Percentiles rank a stretch among this genome's conserved stretches.
These are phyloP conservation scores for Phytophthora fragariaefolia DNA, from an alignment of 352 stramenopile genomes.

Conservation along the genomic window DNA sequence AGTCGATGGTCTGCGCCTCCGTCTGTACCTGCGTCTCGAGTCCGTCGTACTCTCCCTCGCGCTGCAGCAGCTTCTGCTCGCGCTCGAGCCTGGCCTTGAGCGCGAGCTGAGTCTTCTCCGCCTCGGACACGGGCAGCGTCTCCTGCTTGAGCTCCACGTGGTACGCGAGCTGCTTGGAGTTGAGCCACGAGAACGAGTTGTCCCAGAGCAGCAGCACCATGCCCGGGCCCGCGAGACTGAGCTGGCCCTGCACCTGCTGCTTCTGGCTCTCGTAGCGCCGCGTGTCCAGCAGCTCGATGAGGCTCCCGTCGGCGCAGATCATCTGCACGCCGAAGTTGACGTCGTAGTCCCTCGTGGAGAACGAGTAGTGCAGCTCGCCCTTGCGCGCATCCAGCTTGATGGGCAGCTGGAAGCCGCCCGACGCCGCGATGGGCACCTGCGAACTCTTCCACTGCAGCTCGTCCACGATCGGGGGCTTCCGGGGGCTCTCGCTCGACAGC, in stretches of 20 bases:
- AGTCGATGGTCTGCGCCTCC: constrained; percentile 51
- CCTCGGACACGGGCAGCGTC: constrained; percentile 44
- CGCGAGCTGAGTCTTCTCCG: constrained; percentile 53
- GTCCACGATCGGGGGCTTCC: constrained; percentile 48
- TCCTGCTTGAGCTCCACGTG: constrained; percentile 73
- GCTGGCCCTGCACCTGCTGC: constrained; percentile 45
- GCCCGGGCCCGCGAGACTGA: constrained; percentile 58
- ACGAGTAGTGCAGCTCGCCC: constrained; percentile 66
- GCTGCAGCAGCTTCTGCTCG: constrained; percentile 44
- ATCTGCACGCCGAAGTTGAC: constrained; percentile 79
- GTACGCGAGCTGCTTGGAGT: constrained; percentile 81
- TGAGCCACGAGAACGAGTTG: constrained; percentile 87
- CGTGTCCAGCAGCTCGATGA: constrained; percentile 58
- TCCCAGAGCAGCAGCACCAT: constrained; percentile 79
- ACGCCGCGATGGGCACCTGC: constrained; percentile 71
- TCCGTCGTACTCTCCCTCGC: constrained; percentile 45
- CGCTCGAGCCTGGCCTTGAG: constrained; percentile 53
- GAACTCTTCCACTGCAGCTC: constrained; percentile 82
- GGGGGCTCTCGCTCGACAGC: constrained; percentile 22
- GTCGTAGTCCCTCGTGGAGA: constrained; percentile 77
- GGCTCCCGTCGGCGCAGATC: constrained; percentile 59
- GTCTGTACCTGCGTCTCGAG: constrained; percentile 56
- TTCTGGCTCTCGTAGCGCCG: constrained; percentile 77
- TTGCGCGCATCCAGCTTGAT: constrained; percentile 74
- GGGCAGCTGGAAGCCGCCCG: constrained; percentile 69